phyloP scores from a whole-genome alignment of 1,139 yeast genomes.

The Candida sanyaensis region DNA sequence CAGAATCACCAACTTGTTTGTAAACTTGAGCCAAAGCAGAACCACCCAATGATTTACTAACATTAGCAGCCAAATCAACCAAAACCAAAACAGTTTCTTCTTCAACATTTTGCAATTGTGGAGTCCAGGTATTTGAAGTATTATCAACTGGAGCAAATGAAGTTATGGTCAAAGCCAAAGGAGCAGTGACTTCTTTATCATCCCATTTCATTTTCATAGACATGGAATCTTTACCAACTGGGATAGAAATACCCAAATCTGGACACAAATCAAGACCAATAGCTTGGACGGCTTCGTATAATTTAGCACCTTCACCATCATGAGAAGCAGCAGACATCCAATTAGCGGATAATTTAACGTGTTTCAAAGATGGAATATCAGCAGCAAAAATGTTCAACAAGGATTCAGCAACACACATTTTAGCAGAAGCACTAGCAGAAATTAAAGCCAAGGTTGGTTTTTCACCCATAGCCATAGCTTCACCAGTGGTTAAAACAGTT shows the following conservation, averaged over 20 bases:
- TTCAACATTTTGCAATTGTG: constrained; percentile 58
- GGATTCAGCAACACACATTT: constrained; percentile 95
- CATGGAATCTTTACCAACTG: constrained; percentile 99
- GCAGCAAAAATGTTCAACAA: constrained; percentile 88
- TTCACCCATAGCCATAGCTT: constrained; percentile 98
- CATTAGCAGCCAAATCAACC: constrained; percentile 74
- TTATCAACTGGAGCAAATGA: constrained; percentile 88
- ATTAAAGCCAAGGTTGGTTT: constrained; percentile 89
- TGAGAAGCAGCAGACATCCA: constrained; percentile 99
- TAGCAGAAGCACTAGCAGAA: constrained; percentile 94
- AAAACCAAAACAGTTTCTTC: constrained; percentile 64
- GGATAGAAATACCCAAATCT: constrained; percentile 85
- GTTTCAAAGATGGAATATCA: constrained; percentile 72
- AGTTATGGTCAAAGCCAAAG: constrained; percentile 88
- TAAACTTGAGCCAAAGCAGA: constrained; percentile 95
- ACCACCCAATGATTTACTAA: constrained; percentile 74
- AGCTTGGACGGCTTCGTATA: constrained; percentile 97
- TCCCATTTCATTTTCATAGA: constrained; percentile 99
- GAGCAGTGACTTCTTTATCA: constrained; percentile 89
- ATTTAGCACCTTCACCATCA: constrained; percentile 92
- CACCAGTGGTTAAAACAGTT: constrained; percentile 74
- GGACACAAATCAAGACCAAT: constrained; percentile 95
- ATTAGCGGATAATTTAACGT: constrained; percentile 89
- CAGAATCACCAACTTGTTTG: constrained; percentile 76
- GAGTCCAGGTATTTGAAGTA: constrained; percentile 95